A percentile compares a stretch with the other conserved stretches of the same genome.
These are phyloP conservation scores for Fomitopsis pinicola DNA, from an alignment of 1,284 basidiomycete species.

Conservation along the genomic window DNA sequence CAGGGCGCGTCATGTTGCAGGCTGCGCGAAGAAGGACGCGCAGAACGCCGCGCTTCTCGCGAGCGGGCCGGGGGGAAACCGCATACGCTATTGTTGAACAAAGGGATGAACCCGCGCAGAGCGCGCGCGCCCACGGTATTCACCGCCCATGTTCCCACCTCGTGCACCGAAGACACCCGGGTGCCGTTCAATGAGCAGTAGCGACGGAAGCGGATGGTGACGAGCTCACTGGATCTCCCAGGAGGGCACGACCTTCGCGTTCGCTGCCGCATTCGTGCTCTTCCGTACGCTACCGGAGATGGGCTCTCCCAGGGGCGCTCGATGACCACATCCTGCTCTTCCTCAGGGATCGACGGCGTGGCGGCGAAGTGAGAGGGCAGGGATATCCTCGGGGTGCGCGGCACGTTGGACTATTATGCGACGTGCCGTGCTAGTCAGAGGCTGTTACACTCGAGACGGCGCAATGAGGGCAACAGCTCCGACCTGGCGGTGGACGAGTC, in stretches of 20 bases:
- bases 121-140: constrained; percentile 3
- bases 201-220: background rate
- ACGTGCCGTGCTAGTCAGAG: background rate
- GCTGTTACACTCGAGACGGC: background rate
- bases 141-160: constrained; percentile 4
- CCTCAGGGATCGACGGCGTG: background rate
- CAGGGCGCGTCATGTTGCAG: background rate
- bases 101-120: background rate
- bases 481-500: background rate
- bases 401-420: background rate
- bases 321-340: background rate
- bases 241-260: background rate
- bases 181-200: background rate
- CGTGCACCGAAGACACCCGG: background rate
- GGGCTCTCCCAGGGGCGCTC: background rate
- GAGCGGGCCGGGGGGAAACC: background rate
- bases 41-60: background rate
- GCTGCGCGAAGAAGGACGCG: background rate
- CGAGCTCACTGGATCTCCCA: background rate
- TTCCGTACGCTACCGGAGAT: background rate
- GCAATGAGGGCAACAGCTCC: background rate
- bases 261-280: background rate
- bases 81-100: background rate
- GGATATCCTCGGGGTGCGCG: background rate
- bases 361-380: background rate